Evolutionary conservation across 2,329 filamentous ascomycete species (phyloP).

Genomic region (Alternaria rosae): DNA sequence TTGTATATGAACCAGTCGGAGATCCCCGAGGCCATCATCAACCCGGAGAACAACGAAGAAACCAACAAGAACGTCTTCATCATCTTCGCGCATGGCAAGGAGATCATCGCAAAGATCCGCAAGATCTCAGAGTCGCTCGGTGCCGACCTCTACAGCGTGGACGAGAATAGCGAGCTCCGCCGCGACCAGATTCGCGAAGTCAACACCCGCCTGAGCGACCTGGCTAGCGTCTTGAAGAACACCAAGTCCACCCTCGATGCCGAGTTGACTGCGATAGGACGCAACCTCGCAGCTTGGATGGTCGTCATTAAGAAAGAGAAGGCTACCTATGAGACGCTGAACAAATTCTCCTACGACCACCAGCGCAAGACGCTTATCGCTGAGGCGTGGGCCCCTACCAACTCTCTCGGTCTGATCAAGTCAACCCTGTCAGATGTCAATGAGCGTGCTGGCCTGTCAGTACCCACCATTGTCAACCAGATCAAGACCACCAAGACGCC

Average conservation of each 20-base stretch:
- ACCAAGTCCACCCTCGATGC: slow-evolving; percentile 93
- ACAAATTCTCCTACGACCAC: slow-evolving; percentile 95
- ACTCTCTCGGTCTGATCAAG: slow-evolving; percentile 86
- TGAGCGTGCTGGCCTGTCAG: slow-evolving; percentile 92
- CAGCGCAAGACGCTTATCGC: slow-evolving; percentile 95
- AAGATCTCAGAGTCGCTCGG: slow-evolving; percentile 98
- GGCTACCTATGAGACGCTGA: slow-evolving; percentile 93
- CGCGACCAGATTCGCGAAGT: slow-evolving; percentile 97
- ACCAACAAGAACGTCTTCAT: slow-evolving; percentile 98
- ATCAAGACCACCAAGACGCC: slow-evolving; percentile 97
- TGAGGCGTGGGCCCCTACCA: slow-evolving; percentile 96
- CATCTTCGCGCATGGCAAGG: slow-evolving; percentile 98
- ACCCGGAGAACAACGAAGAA: slow-evolving; percentile 90
- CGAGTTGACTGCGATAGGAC: slow-evolving; percentile 91
- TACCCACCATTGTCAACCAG: slow-evolving; percentile 98
- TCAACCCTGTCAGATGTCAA: slow-evolving; percentile 96
- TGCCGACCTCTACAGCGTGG: slow-evolving; percentile 93
- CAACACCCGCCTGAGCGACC: slow-evolving; percentile 88
- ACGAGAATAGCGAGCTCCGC: slow-evolving; percentile 95
- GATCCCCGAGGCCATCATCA: slow-evolving; percentile 90
- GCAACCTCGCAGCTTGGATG: slow-evolving; percentile 95
- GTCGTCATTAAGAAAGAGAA: slow-evolving; percentile 98
- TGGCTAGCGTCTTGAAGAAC: slow-evolving; percentile 91
- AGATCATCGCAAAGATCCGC: slow-evolving; percentile 97
- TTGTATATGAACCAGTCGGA: slow-evolving; percentile 99